Evolutionary conservation across 129 eudicot species (phyloP).

Genomic region (Escallonia herrerae): DNA sequence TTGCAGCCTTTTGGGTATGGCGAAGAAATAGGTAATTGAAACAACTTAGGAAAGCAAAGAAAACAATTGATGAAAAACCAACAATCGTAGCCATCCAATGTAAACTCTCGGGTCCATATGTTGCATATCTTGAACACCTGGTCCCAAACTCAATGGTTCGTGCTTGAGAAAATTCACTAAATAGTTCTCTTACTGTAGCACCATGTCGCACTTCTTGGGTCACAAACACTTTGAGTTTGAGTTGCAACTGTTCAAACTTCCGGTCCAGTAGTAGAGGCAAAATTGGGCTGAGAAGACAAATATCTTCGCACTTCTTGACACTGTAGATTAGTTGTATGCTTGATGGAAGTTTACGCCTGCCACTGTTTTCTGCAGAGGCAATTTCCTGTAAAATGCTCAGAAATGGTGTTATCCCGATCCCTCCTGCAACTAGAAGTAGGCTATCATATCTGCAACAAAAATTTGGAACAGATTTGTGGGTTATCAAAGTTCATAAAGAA

Average conservation of each 20-base stretch:
- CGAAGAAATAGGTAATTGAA: constrained; percentile 45
- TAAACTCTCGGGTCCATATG: constrained; percentile 43
- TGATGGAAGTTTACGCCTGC: constrained; percentile 29
- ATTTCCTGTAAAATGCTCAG: constrained; percentile 73
- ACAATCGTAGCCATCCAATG: constrained; percentile 38
- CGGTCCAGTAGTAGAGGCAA: constrained; percentile 43
- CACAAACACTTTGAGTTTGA: constrained; percentile 54
- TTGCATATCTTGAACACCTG: constrained; percentile 26
- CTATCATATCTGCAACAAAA: constrained; percentile 60
- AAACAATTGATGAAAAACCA: constrained; percentile 40
- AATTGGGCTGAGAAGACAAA: constrained; percentile 43
- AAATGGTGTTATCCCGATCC: constrained; percentile 89
- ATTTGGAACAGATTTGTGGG: background rate
- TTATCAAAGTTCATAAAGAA: too few species aligned
- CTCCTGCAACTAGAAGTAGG: constrained; percentile 77
- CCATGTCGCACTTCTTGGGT: constrained; percentile 64
- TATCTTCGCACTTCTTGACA: constrained; percentile 55
- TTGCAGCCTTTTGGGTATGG: constrained; percentile 33
- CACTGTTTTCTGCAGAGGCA: constrained; percentile 17
- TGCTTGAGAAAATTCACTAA: constrained; percentile 43
- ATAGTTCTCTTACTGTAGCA: constrained; percentile 40
- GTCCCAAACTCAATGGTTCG: constrained; percentile 30
- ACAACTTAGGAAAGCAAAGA: constrained; percentile 31
- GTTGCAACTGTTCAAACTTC: constrained; percentile 17
- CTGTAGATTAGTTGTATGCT: constrained; percentile 59